Conservation (phyloP, 345 rosid genomes). For the Salix udensis region DNA sequence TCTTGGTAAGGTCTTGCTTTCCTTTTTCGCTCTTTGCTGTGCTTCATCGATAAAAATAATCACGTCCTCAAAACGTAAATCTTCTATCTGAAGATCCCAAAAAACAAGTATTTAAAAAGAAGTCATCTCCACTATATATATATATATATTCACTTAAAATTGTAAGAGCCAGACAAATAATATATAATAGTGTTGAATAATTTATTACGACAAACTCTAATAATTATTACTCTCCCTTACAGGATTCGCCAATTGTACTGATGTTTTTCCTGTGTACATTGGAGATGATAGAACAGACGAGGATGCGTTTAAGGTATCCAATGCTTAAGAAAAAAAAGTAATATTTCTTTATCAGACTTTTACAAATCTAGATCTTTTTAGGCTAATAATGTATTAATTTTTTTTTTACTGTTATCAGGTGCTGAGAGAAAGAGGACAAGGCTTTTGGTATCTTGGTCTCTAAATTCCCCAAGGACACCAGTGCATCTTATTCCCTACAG, state of each 20-base stretch:
- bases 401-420: conserved; percentile 20
- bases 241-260: conserved; percentile 34
- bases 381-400: background rate
- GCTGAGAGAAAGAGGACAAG: conserved; percentile 34
- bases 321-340: background rate
- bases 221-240: background rate
- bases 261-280: conserved; percentile 47
- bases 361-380: background rate
- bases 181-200: background rate
- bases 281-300: conserved; percentile 58
- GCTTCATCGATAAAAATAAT: background rate
- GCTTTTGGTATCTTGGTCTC: conserved; percentile 44
- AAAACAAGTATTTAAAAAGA: background rate
- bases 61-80: background rate
- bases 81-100: background rate
- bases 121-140: background rate
- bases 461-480: conserved; percentile 37
- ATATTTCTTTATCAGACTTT: background rate
- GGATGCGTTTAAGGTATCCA: conserved; percentile 48
- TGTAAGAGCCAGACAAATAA: background rate
- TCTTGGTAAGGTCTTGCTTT: conserved; percentile 6
- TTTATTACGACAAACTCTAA: background rate
- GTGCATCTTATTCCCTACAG: conserved; percentile 38
- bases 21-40: background rate
- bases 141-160: background rate